Percentiles rank a stretch among this genome's conserved stretches.
These are phyloP conservation scores for Debaryomyces psychrophilus DNA, from an alignment of 1,139 yeast species.

Conservation along the genomic window DNA sequence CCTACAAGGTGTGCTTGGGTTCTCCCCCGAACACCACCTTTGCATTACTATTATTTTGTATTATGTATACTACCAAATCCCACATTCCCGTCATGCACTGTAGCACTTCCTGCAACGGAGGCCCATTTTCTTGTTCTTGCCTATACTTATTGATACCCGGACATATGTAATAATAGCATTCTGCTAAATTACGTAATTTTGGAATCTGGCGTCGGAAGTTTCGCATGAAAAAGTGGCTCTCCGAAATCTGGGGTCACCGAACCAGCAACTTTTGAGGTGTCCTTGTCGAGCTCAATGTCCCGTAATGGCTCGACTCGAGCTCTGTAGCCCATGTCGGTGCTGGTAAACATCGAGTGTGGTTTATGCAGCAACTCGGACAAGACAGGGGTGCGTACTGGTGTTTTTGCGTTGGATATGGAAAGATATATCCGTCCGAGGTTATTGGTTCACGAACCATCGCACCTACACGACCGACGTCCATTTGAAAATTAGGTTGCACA, in stretches of 20 bases:
- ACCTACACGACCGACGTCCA: slow-evolving; percentile 5
- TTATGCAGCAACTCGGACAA: background rate
- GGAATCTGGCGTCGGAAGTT: slow-evolving; percentile 8
- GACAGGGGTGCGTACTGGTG: background rate
- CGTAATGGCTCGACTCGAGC: background rate
- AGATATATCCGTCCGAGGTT: slow-evolving; percentile 4
- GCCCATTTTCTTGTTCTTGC: slow-evolving; percentile 2
- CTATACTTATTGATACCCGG: slow-evolving; percentile 1
- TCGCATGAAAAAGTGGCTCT: slow-evolving; percentile 10
- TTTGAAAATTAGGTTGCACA: slow-evolving; percentile 5
- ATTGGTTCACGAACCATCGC: slow-evolving; percentile 1
- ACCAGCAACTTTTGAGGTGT: background rate
- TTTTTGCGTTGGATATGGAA: background rate
- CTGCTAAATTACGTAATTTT: slow-evolving; percentile 6
- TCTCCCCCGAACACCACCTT: background rate
- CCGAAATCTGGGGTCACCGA: slow-evolving; percentile 19
- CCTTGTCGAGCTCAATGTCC: background rate
- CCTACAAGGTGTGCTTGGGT: background rate
- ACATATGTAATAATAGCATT: background rate
- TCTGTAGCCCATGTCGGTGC: too few species aligned
- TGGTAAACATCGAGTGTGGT: background rate
- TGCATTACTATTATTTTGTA: background rate
- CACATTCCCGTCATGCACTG: slow-evolving; percentile 1
- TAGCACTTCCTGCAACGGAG: background rate
- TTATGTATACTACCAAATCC: background rate